These are phyloP conservation scores for Coniochaeta hoffmannii DNA, from an alignment of 2,329 filamentous ascomycete genomes.

Conservation along the genomic window DNA sequence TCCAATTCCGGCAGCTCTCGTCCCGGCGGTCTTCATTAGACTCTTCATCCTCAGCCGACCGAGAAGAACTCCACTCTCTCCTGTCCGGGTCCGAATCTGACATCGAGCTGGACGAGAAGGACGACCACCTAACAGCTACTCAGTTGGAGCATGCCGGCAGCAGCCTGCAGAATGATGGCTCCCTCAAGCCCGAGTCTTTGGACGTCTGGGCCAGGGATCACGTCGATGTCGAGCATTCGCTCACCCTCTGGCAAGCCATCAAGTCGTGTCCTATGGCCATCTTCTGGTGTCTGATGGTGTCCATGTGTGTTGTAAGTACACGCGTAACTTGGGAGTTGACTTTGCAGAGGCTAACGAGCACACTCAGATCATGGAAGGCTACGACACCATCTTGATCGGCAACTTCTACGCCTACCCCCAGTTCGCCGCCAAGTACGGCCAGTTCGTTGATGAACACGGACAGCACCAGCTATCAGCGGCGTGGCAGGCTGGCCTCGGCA, in stretches of 20 bases:
- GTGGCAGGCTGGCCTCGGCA: constrained; percentile 57
- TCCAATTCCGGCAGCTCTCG: neutral
- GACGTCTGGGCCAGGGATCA: neutral
- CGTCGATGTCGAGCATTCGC: neutral
- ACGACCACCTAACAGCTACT: neutral
- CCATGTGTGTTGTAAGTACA: neutral
- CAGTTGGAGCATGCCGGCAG: neutral
- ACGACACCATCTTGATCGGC: neutral
- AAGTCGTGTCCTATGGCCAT: neutral
- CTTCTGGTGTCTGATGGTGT: neutral
- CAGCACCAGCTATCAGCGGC: constrained; percentile 47
- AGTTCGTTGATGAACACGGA: constrained; percentile 32
- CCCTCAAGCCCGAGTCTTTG: neutral
- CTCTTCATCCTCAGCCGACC: neutral
- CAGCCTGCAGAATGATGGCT: neutral
- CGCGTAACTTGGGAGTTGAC: no score
- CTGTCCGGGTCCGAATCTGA: neutral
- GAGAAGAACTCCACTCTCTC: neutral
- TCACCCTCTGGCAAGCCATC: neutral
- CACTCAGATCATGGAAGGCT: neutral
- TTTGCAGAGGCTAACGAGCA: neutral
- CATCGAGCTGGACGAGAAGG: neutral
- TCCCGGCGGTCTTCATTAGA: neutral
- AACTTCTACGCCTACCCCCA: constrained; percentile 42
- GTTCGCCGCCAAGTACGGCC: constrained; percentile 52